These are phyloP conservation scores for Arxiozyma bovina DNA, from an alignment of 1,139 yeast species.

Conservation along the genomic window DNA sequence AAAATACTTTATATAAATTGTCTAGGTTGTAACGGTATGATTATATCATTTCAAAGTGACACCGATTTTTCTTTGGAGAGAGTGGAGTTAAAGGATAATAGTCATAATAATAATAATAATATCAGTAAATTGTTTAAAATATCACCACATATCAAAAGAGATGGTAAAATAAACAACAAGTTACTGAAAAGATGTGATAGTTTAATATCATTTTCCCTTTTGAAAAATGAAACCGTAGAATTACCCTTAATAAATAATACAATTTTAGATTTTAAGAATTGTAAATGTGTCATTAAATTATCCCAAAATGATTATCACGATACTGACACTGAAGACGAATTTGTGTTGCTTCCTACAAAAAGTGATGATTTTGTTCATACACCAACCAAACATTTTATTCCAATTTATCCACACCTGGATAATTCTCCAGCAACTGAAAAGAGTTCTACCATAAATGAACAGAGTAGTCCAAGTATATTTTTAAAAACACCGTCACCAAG, in stretches of 20 bases:
- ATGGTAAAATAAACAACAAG: background rate
- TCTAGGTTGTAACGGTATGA: conserved; percentile 33
- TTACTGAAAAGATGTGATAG: conserved; percentile 5
- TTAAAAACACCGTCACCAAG: background rate
- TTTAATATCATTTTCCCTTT: conserved; percentile 48
- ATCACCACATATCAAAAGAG: background rate
- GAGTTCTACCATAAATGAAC: background rate
- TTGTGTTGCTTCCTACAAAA: conserved; percentile 11
- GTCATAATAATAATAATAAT: background rate
- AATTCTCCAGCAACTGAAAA: conserved; percentile 18
- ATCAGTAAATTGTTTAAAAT: background rate
- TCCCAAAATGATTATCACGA: conserved; percentile 12
- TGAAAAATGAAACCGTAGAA: conserved; percentile 45
- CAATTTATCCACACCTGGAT: conserved; percentile 3
- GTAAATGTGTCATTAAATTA: conserved; percentile 14
- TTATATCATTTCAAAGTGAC: conserved; percentile 26
- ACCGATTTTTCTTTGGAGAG: conserved; percentile 18
- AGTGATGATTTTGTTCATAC: conserved; percentile 18
- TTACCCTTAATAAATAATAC: conserved; percentile 49
- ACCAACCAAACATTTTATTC: conserved; percentile 7
- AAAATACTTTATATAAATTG: conserved; percentile 31
- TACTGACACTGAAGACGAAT: conserved; percentile 29
- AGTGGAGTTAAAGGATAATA: conserved; percentile 9
- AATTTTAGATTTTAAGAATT: conserved; percentile 46
- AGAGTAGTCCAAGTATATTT: background rate